Evolutionary conservation across 768 basidiomycete species (phyloP), one percentile per base, ranked within the genome.

Genomic region (Agaricus blazei): DNA sequence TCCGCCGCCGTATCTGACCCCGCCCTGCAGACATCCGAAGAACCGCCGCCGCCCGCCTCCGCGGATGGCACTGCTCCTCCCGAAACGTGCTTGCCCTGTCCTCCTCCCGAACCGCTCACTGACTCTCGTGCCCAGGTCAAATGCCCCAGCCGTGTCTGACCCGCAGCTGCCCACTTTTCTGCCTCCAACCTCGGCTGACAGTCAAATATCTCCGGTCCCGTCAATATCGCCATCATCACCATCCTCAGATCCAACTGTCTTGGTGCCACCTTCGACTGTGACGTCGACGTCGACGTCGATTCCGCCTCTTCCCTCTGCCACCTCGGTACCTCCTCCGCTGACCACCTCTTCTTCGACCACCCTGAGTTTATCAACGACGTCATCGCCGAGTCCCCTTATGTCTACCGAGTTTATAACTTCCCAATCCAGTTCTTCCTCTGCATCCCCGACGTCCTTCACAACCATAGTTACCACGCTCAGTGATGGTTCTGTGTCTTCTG

Each of bases 401-500:
- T n/a, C 45, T 38, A 19, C 11, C 15, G 23, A 19, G 34, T 46
- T 15, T 28, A 24, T 12, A 15, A 27, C 45, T 14, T 26, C 52
- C 5, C 23, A 31, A 12, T 23, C 36, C 3, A 31, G 37, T 3
- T 14, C 47, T 7, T 42, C 40, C 2, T 42, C 31, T 15, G 24
- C 40, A 2, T 29, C 46, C 7, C 31, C 27, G 14, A 34, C 47
- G 1, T 55, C 54, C 2, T 55, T 48, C 24, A 56, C 54, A 3
- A 50, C 48, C 0, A 43, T 56, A 7, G 41, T 50, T 3, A 50
- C 41, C 2, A 56, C 54, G 3, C 37, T 34, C 3, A 12, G 48
- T 11, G 54, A 56, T 45, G 54, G 54, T 8, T 50, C 48, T 15
- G 31, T 50, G 9, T 36, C 34, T 5, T 49, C 54, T 36, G 54